phyloP scores from a whole-genome alignment of 352 stramenopile genomes.

The Phytophthora citricola region DNA sequence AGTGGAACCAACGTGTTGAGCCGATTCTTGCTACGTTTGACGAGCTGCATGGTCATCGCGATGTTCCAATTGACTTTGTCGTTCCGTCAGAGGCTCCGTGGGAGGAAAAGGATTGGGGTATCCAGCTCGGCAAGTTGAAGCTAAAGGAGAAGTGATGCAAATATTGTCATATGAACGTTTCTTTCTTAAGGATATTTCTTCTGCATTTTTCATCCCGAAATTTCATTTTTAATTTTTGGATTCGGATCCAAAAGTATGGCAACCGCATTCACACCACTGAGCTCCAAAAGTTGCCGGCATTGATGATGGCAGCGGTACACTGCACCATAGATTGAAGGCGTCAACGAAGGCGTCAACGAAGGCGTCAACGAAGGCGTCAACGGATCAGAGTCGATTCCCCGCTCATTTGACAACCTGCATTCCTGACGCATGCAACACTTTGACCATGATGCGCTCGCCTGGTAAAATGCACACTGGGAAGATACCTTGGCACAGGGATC shows the following conservation, averaged over 20 bases:
- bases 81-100: constrained; percentile 21
- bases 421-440: not conserved
- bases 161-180: too few species aligned
- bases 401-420: not conserved
- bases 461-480: too few species aligned
- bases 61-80: constrained; percentile 15
- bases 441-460: too few species aligned
- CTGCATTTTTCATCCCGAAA: too few species aligned
- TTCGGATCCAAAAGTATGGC: too few species aligned
- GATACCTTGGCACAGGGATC: too few species aligned
- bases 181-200: too few species aligned
- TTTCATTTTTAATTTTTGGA: too few species aligned
- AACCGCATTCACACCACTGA: too few species aligned
- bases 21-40: not conserved
- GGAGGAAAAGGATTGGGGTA: constrained; percentile 18
- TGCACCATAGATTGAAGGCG: constrained; percentile 2
- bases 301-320: constrained; percentile 6
- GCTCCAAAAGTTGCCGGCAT: too few species aligned
- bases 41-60: constrained; percentile 19
- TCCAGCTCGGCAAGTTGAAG: constrained; percentile 23
- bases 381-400: constrained; percentile 1
- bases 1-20: constrained; percentile 18
- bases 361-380: constrained; percentile 5
- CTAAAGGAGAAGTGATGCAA: not conserved
- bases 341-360: constrained; percentile 7